phyloP scores from a whole-genome alignment of 208 protist species.

The Endotrypanum monterogeii region DNA sequence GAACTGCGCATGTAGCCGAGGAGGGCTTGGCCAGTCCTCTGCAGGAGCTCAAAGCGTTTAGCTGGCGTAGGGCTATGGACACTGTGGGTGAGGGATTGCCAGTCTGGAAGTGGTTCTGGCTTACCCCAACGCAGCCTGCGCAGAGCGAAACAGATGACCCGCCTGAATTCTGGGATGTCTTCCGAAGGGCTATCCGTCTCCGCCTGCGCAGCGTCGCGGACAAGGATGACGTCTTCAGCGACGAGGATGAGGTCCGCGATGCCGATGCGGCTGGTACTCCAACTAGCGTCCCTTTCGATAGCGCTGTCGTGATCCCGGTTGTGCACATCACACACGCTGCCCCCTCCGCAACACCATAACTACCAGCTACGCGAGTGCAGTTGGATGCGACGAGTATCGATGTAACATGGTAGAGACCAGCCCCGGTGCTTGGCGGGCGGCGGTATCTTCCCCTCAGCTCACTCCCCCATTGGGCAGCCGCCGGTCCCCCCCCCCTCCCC shows the following conservation, averaged over 20 bases:
- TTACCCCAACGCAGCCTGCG: slow-evolving; percentile 31
- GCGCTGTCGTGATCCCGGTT: background rate
- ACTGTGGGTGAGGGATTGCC: slow-evolving; percentile 31
- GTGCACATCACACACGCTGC: background rate
- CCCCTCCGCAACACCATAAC: background rate
- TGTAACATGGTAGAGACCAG: slow-evolving; percentile 15
- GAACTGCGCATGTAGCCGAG: background rate
- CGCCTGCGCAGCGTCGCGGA: slow-evolving; percentile 52
- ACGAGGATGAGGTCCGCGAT: slow-evolving; percentile 18
- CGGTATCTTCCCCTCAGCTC: too few relatives aligned
- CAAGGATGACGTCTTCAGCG: slow-evolving; percentile 34
- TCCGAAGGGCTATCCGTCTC: slow-evolving; percentile 37
- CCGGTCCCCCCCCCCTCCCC: background rate
- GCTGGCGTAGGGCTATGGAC: slow-evolving; percentile 20
- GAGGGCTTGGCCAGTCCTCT: slow-evolving; percentile 17
- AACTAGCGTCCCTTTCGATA: background rate
- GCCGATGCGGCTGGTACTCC: background rate
- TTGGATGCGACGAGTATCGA: slow-evolving; percentile 11
- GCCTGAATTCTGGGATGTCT: slow-evolving; percentile 40
- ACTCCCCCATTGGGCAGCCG: too few relatives aligned
- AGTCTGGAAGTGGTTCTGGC: slow-evolving; percentile 34
- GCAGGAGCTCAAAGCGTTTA: slow-evolving; percentile 18
- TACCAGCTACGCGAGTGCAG: background rate
- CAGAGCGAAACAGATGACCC: slow-evolving; percentile 37
- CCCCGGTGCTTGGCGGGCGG: slow-evolving; percentile 8